Conservation (phyloP, 208 protist species). For the Porcisia hertigi region DNA sequence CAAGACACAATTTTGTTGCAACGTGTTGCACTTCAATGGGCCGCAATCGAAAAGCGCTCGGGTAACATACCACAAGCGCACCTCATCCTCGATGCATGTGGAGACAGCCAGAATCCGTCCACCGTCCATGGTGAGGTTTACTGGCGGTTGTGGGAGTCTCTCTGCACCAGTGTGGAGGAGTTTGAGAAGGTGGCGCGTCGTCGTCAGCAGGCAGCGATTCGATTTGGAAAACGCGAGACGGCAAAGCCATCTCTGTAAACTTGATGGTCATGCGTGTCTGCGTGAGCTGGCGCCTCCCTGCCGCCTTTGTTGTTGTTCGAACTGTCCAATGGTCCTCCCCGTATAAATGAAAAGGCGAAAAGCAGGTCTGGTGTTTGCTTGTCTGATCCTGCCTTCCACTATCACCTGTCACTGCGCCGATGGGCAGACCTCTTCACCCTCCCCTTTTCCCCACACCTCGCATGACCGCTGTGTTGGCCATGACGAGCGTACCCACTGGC, state of each 20-base stretch:
- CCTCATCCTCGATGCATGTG: slow-evolving; percentile 66
- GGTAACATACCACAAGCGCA: slow-evolving; percentile 54
- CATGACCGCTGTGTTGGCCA: background rate
- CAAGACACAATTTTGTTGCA: slow-evolving; percentile 47
- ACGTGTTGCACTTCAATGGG: slow-evolving; percentile 77
- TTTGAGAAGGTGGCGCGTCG: slow-evolving; percentile 68
- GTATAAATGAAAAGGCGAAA: background rate
- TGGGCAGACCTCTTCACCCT: background rate
- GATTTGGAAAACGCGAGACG: slow-evolving; percentile 27
- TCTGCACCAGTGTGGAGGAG: slow-evolving; percentile 57
- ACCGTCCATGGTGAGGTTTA: slow-evolving; percentile 57
- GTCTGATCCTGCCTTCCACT: background rate
- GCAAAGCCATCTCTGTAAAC: background rate
- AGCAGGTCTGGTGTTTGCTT: too few relatives aligned
- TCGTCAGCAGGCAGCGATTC: slow-evolving; percentile 59
- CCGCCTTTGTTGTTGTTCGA: background rate
- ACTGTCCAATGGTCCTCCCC: background rate
- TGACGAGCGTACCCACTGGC: background rate
- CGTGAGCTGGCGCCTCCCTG: background rate
- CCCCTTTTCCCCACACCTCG: background rate
- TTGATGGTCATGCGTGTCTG: background rate
- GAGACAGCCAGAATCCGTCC: slow-evolving; percentile 67
- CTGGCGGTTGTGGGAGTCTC: slow-evolving; percentile 79
- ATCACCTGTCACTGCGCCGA: background rate
- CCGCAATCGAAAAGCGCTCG: slow-evolving; percentile 67